A percentile compares a stretch with the other conserved stretches of the same genome.
Conservation (phyloP, 1,139 yeast genomes). For the Kodamaea suecica region DNA sequence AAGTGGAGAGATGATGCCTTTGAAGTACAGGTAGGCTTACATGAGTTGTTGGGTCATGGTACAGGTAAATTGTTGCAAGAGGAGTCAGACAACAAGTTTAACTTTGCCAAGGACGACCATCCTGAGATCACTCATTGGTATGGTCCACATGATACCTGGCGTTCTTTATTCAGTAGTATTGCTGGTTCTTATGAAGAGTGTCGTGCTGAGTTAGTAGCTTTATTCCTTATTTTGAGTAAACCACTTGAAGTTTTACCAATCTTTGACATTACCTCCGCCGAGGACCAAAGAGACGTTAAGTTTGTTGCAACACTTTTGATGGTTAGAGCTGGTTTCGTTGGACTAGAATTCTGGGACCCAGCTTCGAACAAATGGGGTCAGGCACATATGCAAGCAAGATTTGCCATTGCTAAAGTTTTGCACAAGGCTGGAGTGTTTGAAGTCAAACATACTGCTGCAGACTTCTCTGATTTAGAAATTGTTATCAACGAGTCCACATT, state of each 20-base stretch:
- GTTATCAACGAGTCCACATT: constrained; percentile 60
- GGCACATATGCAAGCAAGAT: constrained; percentile 94
- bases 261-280: constrained; percentile 59
- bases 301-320: constrained; percentile 69
- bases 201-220: constrained; percentile 87
- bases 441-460: constrained; percentile 47
- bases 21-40: constrained; percentile 91
- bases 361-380: constrained; percentile 82
- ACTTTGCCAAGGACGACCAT: constrained; percentile 62
- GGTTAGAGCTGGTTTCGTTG: constrained; percentile 85
- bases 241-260: constrained; percentile 58
- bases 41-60: constrained; percentile 90
- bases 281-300: constrained; percentile 62
- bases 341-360: constrained; percentile 87
- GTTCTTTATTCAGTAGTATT: constrained; percentile 73
- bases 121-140: constrained; percentile 70
- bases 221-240: constrained; percentile 69
- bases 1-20: constrained; percentile 79
- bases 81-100: constrained; percentile 58
- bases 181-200: constrained; percentile 92
- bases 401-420: constrained; percentile 74
- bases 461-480: constrained; percentile 57
- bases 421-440: constrained; percentile 65
- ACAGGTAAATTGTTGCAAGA: constrained; percentile 78
- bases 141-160: constrained; percentile 85